phyloP scores from a whole-genome alignment of 768 basidiomycete genomes.

The Pisolithus tinctorius region DNA sequence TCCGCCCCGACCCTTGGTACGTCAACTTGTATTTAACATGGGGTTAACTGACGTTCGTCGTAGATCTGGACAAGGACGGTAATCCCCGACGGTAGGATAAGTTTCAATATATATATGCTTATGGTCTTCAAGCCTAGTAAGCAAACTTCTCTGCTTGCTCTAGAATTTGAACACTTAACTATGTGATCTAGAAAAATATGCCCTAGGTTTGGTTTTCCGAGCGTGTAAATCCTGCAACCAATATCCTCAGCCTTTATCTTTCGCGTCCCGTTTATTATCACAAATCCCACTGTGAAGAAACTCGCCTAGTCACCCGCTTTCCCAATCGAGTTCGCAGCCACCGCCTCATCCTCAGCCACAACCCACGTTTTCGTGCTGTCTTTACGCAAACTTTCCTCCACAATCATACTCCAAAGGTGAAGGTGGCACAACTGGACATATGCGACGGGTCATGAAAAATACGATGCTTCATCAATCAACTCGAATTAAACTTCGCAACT shows the following conservation, averaged over 20 bases:
- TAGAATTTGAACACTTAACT: not conserved
- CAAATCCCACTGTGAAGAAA: not conserved
- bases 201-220: not conserved
- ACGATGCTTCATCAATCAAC: no score
- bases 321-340: no score
- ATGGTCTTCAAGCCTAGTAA: not conserved
- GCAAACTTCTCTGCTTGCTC: not conserved
- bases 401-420: no score
- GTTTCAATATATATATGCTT: not conserved
- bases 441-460: no score
- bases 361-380: no score
- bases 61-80: conserved; percentile 9
- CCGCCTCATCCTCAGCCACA: no score
- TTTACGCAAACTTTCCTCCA: no score
- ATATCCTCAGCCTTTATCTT: not conserved
- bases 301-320: no score
- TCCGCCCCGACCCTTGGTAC: conserved; percentile 6
- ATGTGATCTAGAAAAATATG: not conserved
- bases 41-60: conserved; percentile 1
- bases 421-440: no score
- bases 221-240: not conserved
- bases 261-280: not conserved
- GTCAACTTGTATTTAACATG: conserved; percentile 4
- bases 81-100: not conserved
- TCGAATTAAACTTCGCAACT: no score